Base-by-base conservation (phyloP, 164 flowering plant species). In the Echeveria elegans region DNA sequence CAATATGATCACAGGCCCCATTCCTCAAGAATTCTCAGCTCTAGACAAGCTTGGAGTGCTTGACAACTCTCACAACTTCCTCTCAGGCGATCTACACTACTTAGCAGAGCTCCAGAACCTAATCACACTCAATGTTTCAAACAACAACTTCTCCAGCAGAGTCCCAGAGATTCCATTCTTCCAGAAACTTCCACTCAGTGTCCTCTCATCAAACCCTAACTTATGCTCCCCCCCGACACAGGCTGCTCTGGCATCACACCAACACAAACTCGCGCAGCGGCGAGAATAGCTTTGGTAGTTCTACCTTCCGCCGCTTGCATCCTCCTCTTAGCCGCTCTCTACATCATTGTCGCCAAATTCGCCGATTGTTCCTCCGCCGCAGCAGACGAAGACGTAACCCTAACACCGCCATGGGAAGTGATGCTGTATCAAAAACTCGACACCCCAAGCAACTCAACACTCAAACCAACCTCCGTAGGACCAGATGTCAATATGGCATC, bases 391-490 rank as follows among this genome's bases (percentile, higher is more conserved):
- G 87, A 86, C 70, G 69, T 78, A 74, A 93, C 84, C 50, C 31
- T 86, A 82, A 83, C 82, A 16, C 88, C 86, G 30, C 90, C 88
- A 0, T 88, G 96, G 96, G 91, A 90, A 70, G 79, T 88, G 60
- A 88, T 87, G 23, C 71, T 86, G 65, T 90, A 79, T 78, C 94
- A 90, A 65, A 90, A 90, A 43, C 88, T 88, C 62, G 94, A 86
- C 74, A 69, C 88, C 50, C 82, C 88, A 0, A 83, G 86, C 2
- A 66, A 45, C 29, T n/a, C n/a, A n/a, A n/a, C n/a, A n/a, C n/a
- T n/a, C n/a, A n/a, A n/a, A n/a, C n/a, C n/a, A n/a, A n/a, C n/a
- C n/a, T n/a, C n/a, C n/a, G n/a, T n/a, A n/a, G n/a, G n/a, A n/a
- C n/a, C n/a, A n/a, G n/a, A n/a, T n/a, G n/a, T n/a, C n/a, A n/a